Evolutionary conservation across 768 basidiomycete genomes (phyloP).

Genomic region (Mycena pura): DNA sequence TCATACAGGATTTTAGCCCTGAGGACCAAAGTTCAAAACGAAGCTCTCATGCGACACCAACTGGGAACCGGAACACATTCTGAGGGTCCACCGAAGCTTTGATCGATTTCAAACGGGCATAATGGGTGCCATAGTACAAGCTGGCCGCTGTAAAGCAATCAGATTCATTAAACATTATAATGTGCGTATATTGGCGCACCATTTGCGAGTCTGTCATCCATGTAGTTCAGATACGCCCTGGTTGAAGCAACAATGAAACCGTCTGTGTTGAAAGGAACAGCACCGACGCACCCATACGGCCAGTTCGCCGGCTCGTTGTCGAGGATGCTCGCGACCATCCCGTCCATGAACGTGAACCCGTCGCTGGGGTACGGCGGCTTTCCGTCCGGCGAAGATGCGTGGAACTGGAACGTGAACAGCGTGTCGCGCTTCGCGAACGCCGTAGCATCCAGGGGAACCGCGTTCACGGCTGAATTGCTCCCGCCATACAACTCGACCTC

Average conservation of each 20-base stretch:
- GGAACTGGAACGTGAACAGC: conserved; percentile 42
- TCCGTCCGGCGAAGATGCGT: conserved; percentile 34
- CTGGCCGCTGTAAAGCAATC: background rate
- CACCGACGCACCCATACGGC: conserved; percentile 42
- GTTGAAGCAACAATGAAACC: background rate
- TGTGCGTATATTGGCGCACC: background rate
- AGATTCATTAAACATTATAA: background rate
- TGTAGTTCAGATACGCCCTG: conserved; percentile 53
- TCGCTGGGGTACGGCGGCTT: conserved; percentile 39
- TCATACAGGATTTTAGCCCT: background rate
- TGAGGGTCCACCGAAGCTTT: conserved; percentile 27
- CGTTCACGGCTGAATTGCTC: conserved; percentile 37
- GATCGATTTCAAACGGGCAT: conserved; percentile 19
- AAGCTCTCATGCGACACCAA: conserved; percentile 12
- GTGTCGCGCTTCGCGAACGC: conserved; percentile 40
- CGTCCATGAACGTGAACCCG: conserved; percentile 53
- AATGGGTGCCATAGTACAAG: conserved; percentile 29
- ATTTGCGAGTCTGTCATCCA: conserved; percentile 36
- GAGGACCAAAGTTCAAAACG: background rate
- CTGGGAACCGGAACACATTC: conserved; percentile 27
- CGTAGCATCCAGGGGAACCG: conserved; percentile 32
- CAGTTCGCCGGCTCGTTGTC: conserved; percentile 44
- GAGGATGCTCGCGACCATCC: conserved; percentile 42
- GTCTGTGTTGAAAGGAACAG: background rate
- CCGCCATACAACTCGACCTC: conserved; percentile 38